Evolutionary conservation across 805 yeast genomes (phyloP), one percentile per base, ranked within the genome.

Genomic region (Yarrowia osloensis): DNA sequence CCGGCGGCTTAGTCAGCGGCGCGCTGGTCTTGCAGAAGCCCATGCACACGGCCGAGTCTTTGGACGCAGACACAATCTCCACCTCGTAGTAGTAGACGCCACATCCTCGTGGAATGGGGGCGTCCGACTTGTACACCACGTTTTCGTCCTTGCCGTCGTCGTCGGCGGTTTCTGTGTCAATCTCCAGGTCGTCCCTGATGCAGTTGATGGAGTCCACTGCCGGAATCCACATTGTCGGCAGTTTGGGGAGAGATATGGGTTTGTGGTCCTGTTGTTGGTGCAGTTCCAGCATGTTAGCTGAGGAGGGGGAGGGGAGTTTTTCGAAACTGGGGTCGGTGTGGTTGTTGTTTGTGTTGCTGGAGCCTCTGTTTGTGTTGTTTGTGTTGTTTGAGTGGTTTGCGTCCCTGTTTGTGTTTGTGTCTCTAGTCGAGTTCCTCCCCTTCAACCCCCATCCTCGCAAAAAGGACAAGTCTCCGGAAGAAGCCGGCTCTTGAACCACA

Each of bases 71-170:
- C 29, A 62, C 15, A 5, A 85, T 71, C 49, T 77, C 76, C n/a
- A 84, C 76, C 71, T 85, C 88, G 70, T 71, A 85, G 71, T 85
- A 85, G 72, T 81, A 85, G 3, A 85, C 72, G 1, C 86, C 85
- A 67, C 81, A 73, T 22, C 75, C 73, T 3, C 75, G 69, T 0
- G 82, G 79, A 8, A 84, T 78, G 5, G 77, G 69, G 39, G 74
- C 69, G 67, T 81, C 73, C 0, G 82, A 70, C 66, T 76, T 77
- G 11, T 80, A 73, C 13, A 70, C 57, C 26, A 69, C 67, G 24
- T 67, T 68, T 2, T 69, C 70, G 33, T 70, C 70, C 17, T 66
- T 65, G 47, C 57, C 67, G 29, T 68, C 67, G 50, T 68, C 42
- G 40, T 55, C 67, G 24, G 35, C 40, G 1, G 37, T n/a, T 15